Base-by-base conservation (phyloP, 306 rosid species). In the Castanea mollissima region DNA sequence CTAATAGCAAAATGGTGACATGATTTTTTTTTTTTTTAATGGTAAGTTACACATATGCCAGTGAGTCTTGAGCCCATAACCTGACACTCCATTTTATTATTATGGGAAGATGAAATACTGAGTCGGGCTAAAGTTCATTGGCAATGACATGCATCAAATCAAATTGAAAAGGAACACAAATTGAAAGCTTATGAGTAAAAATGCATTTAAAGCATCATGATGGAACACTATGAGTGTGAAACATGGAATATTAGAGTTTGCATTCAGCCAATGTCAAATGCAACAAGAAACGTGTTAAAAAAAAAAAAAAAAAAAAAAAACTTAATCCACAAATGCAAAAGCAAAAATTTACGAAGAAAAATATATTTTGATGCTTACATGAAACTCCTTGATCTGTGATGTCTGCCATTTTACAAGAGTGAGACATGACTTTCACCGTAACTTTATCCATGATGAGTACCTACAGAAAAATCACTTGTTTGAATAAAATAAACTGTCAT, bases 351-450 rank as follows among this genome's bases (percentile, higher is more conserved):
- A 55, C 59, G 2, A 76, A 15, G 46, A 0, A 21, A 41, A 69
- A 59, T 25, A 4, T 27, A 59, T 10, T 69, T 19, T 7, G 34
- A 63, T 76, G 57, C 97, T 90, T 86, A 95, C 99, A 75, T 32
- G 99, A 95, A 91, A 95, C 85, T 79, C 92, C 99, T 90, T 92
- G 98, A 86, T 95, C 96, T 34, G 99, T 95, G 79, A 95, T 92
- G 82, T 95, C 99, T 75, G 98, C 91, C 99, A 95, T 95, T 85
- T 92, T 91, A 84, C 99, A 95, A 41, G 97, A 91, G 82, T 90
- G 91, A 41, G 99, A 92, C 99, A 95, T 89, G 81, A 95, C 98
- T 85, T 95, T 95, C 76, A 92, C 94, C 0, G 98, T 95, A 70
- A 95, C 94, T 84, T 90, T 95, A 82, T 95, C 99, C 99, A 91